Evolutionary conservation across 805 yeast species (phyloP).

Genomic region (Blastobotrys terrestris): DNA sequence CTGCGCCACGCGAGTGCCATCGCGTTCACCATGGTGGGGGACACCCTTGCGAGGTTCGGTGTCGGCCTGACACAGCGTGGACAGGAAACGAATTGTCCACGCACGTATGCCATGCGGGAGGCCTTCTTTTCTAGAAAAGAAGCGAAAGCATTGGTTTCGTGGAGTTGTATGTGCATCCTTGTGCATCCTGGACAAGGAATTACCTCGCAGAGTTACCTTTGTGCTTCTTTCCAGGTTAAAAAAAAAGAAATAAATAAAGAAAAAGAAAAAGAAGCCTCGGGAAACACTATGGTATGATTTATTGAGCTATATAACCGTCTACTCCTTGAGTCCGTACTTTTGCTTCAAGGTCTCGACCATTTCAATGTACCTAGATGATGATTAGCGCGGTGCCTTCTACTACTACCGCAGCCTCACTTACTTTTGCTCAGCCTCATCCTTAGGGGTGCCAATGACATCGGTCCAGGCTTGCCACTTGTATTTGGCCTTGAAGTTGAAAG

Average conservation of each 20-base stretch:
- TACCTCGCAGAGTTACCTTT: too few relatives aligned
- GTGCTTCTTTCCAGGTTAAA: too few relatives aligned
- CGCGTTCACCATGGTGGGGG: too few relatives aligned
- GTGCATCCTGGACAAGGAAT: too few relatives aligned
- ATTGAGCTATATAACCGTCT: neutral
- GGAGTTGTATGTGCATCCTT: too few relatives aligned
- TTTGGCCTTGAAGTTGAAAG: slow-evolving; percentile 89
- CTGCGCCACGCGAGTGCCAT: too few relatives aligned
- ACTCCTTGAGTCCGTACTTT: slow-evolving; percentile 13
- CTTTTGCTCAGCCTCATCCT: slow-evolving; percentile 85
- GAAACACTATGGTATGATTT: too few relatives aligned
- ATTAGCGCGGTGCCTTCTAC: neutral
- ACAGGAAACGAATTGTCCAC: too few relatives aligned
- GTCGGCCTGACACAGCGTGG: too few relatives aligned
- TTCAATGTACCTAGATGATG: slow-evolving; percentile 26
- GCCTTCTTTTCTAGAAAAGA: neutral
- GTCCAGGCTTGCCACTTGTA: slow-evolving; percentile 99
- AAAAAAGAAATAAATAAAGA: too few relatives aligned
- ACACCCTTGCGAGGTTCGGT: too few relatives aligned
- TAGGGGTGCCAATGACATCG: slow-evolving; percentile 73
- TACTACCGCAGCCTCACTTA: slow-evolving; percentile 23
- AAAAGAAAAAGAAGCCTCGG: too few relatives aligned
- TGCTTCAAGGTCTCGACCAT: slow-evolving; percentile 29
- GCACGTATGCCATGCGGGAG: neutral
- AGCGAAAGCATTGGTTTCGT: neutral